Base-by-base conservation (phyloP, 2,329 filamentous ascomycete species). In the Fusarium succisae region DNA sequence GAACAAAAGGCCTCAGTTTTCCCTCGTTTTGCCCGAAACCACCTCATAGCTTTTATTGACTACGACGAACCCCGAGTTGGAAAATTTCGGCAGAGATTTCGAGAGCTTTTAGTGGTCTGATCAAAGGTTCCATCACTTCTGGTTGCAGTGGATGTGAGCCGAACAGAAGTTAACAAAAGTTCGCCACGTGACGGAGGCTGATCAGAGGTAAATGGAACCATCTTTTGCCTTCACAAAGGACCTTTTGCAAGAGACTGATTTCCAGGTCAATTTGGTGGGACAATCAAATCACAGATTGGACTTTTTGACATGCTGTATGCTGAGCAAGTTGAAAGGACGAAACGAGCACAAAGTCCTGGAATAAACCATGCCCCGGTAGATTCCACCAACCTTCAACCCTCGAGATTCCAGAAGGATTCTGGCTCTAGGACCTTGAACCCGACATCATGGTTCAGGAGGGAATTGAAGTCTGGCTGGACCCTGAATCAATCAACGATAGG, bases 81-180 rank as follows among this genome's bases (percentile, higher is more conserved):
- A 22, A 26, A 26, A 22, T 63, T 48, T 50, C 35, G 57, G 61
- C 66, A 54, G 61, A 70, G 51, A 70, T 50, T 48, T 39, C 48
- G 44, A 56, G 56, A 59, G 41, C 47, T 30, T 57, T 35, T 8
- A 53, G 66, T 72, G 71, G 72, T 18, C 51, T 74, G 63, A 69
- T 64, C 51, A 74, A 74, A 72, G 58, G 71, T 72, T 71, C 71
- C 55, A 66, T 56, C 43, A 35, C 61, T 61, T 66, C 48, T 68
- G 55, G 67, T 63, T 64, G 48, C 63, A 61, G 20, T 54, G 51
- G 30, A 38, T 28, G 45, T 61, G 63, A 74, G 54, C 57, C 50
- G 39, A 63, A 63, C 48, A 53, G 32, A 20, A 35, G 30, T 38
- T 59, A 50, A 69, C 72, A 74, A 74, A 74, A 74, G 72, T 74